Evolutionary conservation across 2,329 filamentous ascomycete genomes (phyloP).

Genomic region (Cladophialophora bantiana): DNA sequence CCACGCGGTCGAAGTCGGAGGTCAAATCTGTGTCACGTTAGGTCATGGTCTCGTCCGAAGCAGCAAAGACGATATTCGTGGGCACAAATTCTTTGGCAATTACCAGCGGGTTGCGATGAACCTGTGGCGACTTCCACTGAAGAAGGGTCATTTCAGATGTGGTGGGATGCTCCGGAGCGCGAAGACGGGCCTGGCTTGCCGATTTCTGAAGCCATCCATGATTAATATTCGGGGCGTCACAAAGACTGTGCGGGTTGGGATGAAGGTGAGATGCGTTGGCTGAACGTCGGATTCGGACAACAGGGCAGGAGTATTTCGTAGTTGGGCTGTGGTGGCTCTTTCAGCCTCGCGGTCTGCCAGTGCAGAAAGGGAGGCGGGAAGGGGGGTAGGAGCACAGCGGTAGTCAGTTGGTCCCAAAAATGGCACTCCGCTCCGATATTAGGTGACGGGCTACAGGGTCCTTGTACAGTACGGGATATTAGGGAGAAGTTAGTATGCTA

Average conservation of each 20-base stretch:
- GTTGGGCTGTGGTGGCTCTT: not conserved
- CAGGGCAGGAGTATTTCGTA: not conserved
- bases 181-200: constrained; percentile 47
- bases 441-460: not conserved
- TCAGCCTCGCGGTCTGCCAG: not conserved
- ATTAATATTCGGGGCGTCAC: not conserved
- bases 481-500: constrained; percentile 1
- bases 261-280: constrained; percentile 11
- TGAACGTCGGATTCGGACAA: not conserved
- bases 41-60: constrained; percentile 61
- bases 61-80: constrained; percentile 51
- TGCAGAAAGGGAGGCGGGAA: not conserved
- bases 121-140: constrained; percentile 48
- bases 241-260: not conserved
- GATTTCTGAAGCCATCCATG: constrained; percentile 28
- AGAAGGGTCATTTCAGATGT: constrained; percentile 55
- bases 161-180: constrained; percentile 52
- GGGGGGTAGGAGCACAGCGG: not conserved
- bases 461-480: not conserved
- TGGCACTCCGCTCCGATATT: constrained; percentile 12
- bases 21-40: constrained; percentile 63
- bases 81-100: constrained; percentile 64
- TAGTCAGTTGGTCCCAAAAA: constrained; percentile 12
- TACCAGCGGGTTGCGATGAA: constrained; percentile 54
- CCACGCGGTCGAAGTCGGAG: constrained; percentile 57